Evolutionary conservation across 192 early-diverging fungal genomes (phyloP).

Genomic region (Coemansia reversa): DNA sequence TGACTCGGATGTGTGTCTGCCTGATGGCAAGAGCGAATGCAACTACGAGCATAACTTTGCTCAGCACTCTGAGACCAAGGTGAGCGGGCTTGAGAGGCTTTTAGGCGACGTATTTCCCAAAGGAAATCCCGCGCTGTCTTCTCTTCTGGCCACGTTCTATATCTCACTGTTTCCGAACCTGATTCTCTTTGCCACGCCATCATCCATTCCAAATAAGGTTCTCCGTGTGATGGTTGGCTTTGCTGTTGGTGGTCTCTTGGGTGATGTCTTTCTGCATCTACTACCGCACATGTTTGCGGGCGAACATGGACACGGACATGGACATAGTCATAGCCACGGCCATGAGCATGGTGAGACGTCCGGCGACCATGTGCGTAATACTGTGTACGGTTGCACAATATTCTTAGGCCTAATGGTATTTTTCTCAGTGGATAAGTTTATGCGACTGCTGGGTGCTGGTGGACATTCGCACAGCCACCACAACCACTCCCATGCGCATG

Average conservation of each 20-base stretch:
- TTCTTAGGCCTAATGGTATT: conserved; percentile 76
- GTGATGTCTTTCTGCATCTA: conserved; percentile 83
- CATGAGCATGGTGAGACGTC: conserved; percentile 45
- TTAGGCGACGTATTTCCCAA: conserved; percentile 53
- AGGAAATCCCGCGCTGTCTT: conserved; percentile 44
- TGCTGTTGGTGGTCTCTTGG: conserved; percentile 82
- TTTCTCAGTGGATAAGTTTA: conserved; percentile 79
- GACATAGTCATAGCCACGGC: conserved; percentile 29
- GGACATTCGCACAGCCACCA: conserved; percentile 60
- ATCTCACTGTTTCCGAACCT: conserved; percentile 83
- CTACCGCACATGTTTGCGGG: conserved; percentile 74
- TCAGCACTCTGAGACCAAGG: not conserved
- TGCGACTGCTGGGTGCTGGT: conserved; percentile 69
- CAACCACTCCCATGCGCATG: conserved; percentile 32
- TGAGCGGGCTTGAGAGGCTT: conserved; percentile 41
- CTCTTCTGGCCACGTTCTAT: conserved; percentile 73
- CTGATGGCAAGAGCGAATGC: conserved; percentile 22
- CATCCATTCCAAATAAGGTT: conserved; percentile 57
- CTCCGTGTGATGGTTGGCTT: conserved; percentile 76
- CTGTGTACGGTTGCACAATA: conserved; percentile 70
- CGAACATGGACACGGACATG: conserved; percentile 41
- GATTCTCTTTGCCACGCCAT: conserved; percentile 75
- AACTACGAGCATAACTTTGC: conserved; percentile 19
- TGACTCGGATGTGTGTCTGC: conserved; percentile 31
- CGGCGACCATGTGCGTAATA: conserved; percentile 54